Percentiles rank a stretch among this genome's conserved stretches.
These are phyloP conservation scores for Globisporangium carolinianum DNA, from an alignment of 352 stramenopile genomes.

Conservation along the genomic window DNA sequence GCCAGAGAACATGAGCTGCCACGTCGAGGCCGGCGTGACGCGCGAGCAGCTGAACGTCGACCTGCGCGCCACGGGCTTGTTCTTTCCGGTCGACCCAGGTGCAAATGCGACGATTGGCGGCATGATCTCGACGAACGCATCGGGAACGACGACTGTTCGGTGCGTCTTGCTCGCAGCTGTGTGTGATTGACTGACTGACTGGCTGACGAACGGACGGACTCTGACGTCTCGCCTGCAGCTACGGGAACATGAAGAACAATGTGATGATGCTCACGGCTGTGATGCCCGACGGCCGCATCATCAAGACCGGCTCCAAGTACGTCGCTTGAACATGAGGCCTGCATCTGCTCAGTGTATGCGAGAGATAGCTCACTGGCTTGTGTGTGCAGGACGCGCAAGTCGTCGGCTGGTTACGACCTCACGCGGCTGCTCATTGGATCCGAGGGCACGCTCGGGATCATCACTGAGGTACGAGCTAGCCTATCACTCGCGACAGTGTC, in stretches of 20 bases:
- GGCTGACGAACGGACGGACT: no score
- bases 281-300: conserved; percentile 83
- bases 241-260: conserved; percentile 97
- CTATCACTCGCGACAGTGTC: neutral
- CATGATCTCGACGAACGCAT: conserved; percentile 92
- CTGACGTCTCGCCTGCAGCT: conserved; percentile 25
- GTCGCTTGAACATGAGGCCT: conserved; percentile 1
- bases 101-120: conserved; percentile 94
- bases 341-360: no score
- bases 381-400: conserved; percentile 85
- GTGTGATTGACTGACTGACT: neutral
- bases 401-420: conserved; percentile 96
- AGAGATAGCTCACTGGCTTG: neutral
- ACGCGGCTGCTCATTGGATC: conserved; percentile 92
- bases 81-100: conserved; percentile 96
- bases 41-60: conserved; percentile 89
- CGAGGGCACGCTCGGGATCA: conserved; percentile 92
- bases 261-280: conserved; percentile 92
- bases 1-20: conserved; percentile 85
- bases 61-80: conserved; percentile 83
- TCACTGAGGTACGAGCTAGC: conserved; percentile 80
- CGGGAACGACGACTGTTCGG: conserved; percentile 85
- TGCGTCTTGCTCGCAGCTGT: conserved; percentile 9
- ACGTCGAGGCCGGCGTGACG: conserved; percentile 92
- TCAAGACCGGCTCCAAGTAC: conserved; percentile 86